Base-by-base conservation (phyloP, 345 rosid genomes). In the Eucalyptus regnans region DNA sequence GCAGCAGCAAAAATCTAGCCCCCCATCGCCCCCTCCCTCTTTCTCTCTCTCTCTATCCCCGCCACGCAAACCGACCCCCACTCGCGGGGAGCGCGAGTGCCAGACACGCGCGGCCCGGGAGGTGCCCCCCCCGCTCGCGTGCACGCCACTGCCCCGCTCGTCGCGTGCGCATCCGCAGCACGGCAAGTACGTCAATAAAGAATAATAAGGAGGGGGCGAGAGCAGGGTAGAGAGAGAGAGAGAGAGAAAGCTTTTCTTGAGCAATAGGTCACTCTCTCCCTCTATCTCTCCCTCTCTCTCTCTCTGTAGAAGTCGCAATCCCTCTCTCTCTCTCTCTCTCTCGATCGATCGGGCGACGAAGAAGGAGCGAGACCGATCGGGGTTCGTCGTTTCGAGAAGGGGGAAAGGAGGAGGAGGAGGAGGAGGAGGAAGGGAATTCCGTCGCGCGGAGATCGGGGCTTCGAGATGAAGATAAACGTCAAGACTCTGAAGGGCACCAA, bases 401-500 rank as follows among this genome's bases (percentile, higher is more conserved):
- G 49, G 13, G 46, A 37, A 37, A 22, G 41, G 41, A 41, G 41
- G 41, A 41, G 41, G 41, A 48, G 16, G 43, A 44, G 64, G 14
- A 46, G 33, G n/a, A 29, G 87, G 86, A 7, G 6, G 87, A 9
- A 15, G 64, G 46, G 64, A 50, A 58, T 33, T 33, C 81, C 2
- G 14, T 58, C n/a, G 14, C 12, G 80, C 83, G 87, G 66, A 25
- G 62, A 50, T 41, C 64, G 22, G 56, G 64, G n/a, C 0, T 33
- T 86, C 66, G 87, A 33, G 87, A 91, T 91, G 91, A 91, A 91
- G 89, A 49, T 91, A 81, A 87, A 80, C 50, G 91, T 91, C 15
- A 91, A 91, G 51, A 91, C 91, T 54, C 84, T 91, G 88, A 91
- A 89, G 80, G 92, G 92, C 52, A 88, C 86, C 43, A 62, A 68